Percentiles rank a stretch among this genome's conserved stretches.
Evolutionary conservation across 1,139 yeast genomes (phyloP).

Genomic region (Yamadazyma taylorii): DNA sequence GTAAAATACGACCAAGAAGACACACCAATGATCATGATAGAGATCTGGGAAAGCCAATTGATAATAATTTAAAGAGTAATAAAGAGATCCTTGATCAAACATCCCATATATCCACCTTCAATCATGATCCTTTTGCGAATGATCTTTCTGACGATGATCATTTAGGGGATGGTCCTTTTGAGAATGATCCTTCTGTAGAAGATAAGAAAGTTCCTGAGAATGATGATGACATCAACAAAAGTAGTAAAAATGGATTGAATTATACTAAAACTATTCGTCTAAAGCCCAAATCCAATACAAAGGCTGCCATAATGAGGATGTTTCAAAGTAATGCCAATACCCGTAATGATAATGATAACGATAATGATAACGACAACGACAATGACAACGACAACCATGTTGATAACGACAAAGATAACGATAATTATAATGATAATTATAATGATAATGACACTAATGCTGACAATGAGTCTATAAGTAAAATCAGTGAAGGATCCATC

Average conservation of each 20-base stretch:
- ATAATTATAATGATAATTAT: conserved; percentile 7
- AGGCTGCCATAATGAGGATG: neutral
- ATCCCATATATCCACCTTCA: too few relatives aligned
- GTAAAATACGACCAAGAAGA: conserved; percentile 11
- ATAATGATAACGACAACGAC: conserved; percentile 3
- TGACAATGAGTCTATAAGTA: neutral
- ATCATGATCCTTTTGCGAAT: too few relatives aligned
- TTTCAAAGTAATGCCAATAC: neutral
- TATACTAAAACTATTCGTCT: neutral
- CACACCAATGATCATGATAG: neutral
- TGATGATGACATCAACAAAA: too few relatives aligned
- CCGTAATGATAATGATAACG: conserved; percentile 7
- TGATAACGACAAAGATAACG: conserved; percentile 3
- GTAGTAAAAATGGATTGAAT: neutral
- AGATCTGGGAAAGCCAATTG: neutral
- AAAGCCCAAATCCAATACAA: neutral
- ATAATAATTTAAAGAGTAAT: neutral
- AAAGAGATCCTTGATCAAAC: neutral
- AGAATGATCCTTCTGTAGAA: too few relatives aligned
- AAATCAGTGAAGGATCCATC: conserved; percentile 13
- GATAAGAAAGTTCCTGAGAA: too few relatives aligned
- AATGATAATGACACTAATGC: conserved; percentile 2
- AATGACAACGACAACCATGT: conserved; percentile 3
- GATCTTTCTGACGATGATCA: neutral
- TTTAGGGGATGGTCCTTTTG: neutral